Percentiles rank a stretch among this genome's conserved stretches.
These are phyloP conservation scores for Gossypium trilobum DNA, from an alignment of 441 rosid genomes.

Conservation along the genomic window DNA sequence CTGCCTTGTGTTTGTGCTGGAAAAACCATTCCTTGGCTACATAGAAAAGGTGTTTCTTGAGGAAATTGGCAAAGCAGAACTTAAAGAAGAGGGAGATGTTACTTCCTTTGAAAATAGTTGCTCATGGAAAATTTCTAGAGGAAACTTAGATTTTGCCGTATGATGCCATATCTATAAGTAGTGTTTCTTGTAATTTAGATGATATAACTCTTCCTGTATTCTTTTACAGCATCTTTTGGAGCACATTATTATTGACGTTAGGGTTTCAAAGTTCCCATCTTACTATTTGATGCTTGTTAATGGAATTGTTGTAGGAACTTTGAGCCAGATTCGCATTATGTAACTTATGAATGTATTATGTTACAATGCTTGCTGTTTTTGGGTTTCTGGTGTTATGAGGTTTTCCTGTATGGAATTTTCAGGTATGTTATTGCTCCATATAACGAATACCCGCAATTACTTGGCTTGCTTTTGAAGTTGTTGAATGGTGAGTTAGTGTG, in stretches of 20 bases:
- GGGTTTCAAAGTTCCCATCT: background rate
- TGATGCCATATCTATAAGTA: background rate
- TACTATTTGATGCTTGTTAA: background rate
- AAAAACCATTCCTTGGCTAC: background rate
- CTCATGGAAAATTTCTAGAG: background rate
- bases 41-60: background rate
- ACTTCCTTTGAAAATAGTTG: background rate
- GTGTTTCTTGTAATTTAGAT: background rate
- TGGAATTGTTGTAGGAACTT: background rate
- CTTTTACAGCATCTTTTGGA: background rate
- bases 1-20: background rate
- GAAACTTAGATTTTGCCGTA: background rate
- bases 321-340: background rate
- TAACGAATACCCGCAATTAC: slow-evolving; percentile 81
- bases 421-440: slow-evolving; percentile 98
- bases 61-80: background rate
- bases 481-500: slow-evolving; percentile 94
- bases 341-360: background rate
- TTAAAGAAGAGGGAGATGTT: background rate
- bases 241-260: background rate
- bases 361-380: background rate
- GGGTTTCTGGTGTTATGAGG: background rate
- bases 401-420: slow-evolving; percentile 13
- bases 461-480: slow-evolving; percentile 89
- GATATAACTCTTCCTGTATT: background rate